Evolutionary conservation across 495 filamentous ascomycete genomes (phyloP).

Genomic region (Hyphodiscus hymeniophilus): DNA sequence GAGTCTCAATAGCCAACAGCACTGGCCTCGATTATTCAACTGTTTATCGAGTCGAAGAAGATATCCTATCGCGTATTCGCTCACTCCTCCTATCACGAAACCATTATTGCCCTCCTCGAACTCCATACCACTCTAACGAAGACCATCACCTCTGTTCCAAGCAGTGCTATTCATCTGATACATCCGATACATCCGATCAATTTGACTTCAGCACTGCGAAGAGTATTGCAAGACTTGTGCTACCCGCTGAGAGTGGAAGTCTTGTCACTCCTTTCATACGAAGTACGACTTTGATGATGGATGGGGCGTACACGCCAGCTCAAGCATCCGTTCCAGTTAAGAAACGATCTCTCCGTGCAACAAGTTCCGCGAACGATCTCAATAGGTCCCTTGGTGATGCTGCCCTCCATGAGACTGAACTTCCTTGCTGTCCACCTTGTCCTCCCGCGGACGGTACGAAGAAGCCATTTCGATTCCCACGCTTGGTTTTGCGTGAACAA

Average conservation of each 20-base stretch:
- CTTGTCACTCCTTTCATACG: too few species aligned
- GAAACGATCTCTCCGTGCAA: not conserved
- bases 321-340: too few species aligned
- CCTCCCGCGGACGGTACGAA: not conserved
- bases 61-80: slow-evolving; percentile 14
- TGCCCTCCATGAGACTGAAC: not conserved
- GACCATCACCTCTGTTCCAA: not conserved
- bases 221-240: slow-evolving; percentile 9
- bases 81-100: slow-evolving; percentile 16
- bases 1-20: slow-evolving; percentile 8
- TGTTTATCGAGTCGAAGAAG: slow-evolving; percentile 15
- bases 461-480: not conserved
- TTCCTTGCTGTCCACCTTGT: not conserved
- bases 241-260: not conserved
- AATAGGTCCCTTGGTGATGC: not conserved
- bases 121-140: slow-evolving; percentile 11
- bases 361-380: not conserved
- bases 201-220: slow-evolving; percentile 20
- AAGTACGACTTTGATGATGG: too few species aligned
- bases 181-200: not conserved
- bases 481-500: too few species aligned
- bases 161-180: not conserved
- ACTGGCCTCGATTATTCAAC: slow-evolving; percentile 16
- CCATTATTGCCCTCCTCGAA: slow-evolving; percentile 4
- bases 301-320: too few species aligned